Evolutionary conservation across 352 stramenopile species (phyloP).

Genomic region (Globisporangium carolinianum): DNA sequence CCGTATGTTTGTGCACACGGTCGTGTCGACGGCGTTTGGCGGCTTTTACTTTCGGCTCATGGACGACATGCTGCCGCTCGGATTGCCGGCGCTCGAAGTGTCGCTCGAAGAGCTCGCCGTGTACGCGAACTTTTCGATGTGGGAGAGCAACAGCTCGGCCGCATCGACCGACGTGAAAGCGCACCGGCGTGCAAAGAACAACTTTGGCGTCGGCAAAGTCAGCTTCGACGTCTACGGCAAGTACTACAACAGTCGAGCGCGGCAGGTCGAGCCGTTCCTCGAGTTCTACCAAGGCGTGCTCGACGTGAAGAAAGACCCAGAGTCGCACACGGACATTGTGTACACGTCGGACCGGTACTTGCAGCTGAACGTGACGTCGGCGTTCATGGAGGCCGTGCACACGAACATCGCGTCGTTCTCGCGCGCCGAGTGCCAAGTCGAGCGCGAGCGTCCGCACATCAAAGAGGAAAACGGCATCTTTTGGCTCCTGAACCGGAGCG

Average conservation of each 20-base stretch:
- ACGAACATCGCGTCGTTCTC: slow-evolving; percentile 59
- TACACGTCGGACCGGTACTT: slow-evolving; percentile 82
- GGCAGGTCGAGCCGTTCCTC: slow-evolving; percentile 78
- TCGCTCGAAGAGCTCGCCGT: slow-evolving; percentile 74
- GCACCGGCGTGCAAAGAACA: slow-evolving; percentile 47
- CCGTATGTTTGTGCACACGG: slow-evolving; percentile 71
- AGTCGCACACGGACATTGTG: slow-evolving; percentile 51
- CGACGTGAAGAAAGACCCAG: slow-evolving; percentile 72
- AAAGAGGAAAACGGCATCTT: slow-evolving; percentile 79
- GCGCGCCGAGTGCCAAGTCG: slow-evolving; percentile 34
- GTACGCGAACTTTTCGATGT: slow-evolving; percentile 65
- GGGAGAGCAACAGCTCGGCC: slow-evolving; percentile 39
- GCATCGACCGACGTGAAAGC: slow-evolving; percentile 26
- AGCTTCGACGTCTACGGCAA: slow-evolving; percentile 83
- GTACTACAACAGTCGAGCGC: slow-evolving; percentile 79
- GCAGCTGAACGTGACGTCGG: slow-evolving; percentile 78
- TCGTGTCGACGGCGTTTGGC: slow-evolving; percentile 77
- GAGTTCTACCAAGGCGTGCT: slow-evolving; percentile 80
- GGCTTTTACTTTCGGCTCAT: slow-evolving; percentile 84
- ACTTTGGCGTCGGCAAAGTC: slow-evolving; percentile 65
- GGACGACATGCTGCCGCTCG: slow-evolving; percentile 71
- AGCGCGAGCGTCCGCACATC: slow-evolving; percentile 62
- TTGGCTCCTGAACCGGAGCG: slow-evolving; percentile 81
- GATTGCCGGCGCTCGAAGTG: slow-evolving; percentile 68
- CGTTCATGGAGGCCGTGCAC: slow-evolving; percentile 80